phyloP scores from a whole-genome alignment of 108 stramenopile species.

The Schizochytrium sp. region DNA sequence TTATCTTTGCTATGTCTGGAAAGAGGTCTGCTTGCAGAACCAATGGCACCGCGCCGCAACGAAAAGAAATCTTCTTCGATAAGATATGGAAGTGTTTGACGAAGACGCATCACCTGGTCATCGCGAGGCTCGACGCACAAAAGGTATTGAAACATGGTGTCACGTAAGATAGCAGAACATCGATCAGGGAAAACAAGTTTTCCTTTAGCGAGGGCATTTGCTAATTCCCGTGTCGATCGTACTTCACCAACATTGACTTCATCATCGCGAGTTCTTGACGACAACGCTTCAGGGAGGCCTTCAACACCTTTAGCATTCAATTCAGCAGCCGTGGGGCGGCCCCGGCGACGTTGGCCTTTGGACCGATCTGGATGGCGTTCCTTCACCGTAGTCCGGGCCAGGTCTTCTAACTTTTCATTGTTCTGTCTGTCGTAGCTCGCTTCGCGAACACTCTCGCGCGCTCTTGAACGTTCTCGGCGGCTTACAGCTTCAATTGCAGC shows the following conservation, averaged over 20 bases:
- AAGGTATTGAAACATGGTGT: conserved; percentile 40
- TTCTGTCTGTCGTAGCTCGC: background rate
- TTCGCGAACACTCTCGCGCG: background rate
- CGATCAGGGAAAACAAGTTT: conserved; percentile 44
- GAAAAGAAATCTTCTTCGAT: conserved; percentile 54
- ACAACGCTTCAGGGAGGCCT: background rate
- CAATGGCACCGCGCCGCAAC: conserved; percentile 30
- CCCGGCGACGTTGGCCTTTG: background rate
- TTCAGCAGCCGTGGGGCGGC: background rate
- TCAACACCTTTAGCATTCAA: background rate
- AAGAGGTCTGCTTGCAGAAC: background rate
- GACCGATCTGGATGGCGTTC: conserved; percentile 6
- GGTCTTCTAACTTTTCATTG: background rate
- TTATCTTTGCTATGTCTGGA: too few species aligned
- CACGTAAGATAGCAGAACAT: conserved; percentile 36
- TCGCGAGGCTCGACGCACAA: conserved; percentile 53
- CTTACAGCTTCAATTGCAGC: background rate
- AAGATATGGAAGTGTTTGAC: conserved; percentile 16
- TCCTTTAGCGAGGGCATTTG: background rate
- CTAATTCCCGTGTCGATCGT: background rate
- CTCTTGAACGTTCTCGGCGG: background rate
- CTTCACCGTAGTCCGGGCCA: background rate
- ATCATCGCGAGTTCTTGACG: background rate
- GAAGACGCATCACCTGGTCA: conserved; percentile 54
- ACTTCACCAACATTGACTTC: conserved; percentile 26